These are phyloP conservation scores for Prunus campanulata DNA, from an alignment of 306 rosid species.

Conservation along the genomic window DNA sequence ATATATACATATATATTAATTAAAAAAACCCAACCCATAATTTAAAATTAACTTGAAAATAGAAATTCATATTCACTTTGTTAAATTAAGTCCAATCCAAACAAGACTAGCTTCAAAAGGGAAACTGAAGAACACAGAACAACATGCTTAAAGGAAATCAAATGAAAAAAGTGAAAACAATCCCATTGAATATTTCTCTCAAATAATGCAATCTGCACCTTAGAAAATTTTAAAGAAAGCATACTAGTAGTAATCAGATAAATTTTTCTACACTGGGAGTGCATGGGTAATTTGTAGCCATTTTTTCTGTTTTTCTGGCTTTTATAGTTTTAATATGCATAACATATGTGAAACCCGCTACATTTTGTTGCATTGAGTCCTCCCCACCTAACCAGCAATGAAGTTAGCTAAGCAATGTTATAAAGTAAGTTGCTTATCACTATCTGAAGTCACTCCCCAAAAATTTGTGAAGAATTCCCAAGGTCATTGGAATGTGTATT, in stretches of 20 bases:
- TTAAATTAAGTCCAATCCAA: too few species aligned
- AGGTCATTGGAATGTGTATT: neutral
- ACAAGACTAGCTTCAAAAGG: neutral
- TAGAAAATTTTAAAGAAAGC: neutral
- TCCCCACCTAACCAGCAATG: neutral
- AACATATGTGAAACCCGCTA: neutral
- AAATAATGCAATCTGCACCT: neutral
- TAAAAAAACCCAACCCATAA: neutral
- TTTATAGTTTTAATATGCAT: neutral
- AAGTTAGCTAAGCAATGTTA: neutral
- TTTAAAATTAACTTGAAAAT: too few species aligned
- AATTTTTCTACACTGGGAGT: neutral
- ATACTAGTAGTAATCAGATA: neutral
- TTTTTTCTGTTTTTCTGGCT: neutral
- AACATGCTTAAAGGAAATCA: neutral
- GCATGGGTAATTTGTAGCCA: neutral
- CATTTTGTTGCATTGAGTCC: neutral
- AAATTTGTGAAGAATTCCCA: neutral
- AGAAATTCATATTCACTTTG: neutral
- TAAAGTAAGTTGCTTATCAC: neutral
- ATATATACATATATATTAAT: too few species aligned
- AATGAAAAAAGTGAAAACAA: neutral
- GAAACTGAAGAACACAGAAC: neutral
- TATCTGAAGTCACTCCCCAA: neutral
- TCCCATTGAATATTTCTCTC: neutral